Evolutionary conservation across 2,329 filamentous ascomycete species (phyloP), one percentile per base, ranked within the genome.

Genomic region (Thielaviopsis euricoi): DNA sequence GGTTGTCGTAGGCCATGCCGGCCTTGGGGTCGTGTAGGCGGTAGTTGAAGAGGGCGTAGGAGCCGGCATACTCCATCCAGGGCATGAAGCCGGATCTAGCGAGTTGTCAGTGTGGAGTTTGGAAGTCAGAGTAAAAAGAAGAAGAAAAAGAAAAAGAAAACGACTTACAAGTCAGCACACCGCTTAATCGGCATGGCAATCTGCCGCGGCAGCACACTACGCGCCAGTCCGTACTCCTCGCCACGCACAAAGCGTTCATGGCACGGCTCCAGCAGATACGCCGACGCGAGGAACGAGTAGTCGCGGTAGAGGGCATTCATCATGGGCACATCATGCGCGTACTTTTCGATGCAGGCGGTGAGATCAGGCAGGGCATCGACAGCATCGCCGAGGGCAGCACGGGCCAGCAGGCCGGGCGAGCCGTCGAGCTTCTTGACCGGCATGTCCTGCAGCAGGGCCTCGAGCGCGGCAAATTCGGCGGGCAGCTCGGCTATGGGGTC

Each of bases 241-340:
- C 84, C 85, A 69, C 80, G 83, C 61, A 85, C 65, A 65, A 82
- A 83, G 46, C 78, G 79, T 72, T 88, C 78, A 71, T 93, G 90
- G 69, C 90, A 96, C 12, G 90, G 90, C 74, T 96, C 90, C 29
- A 96, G 81, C 29, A 96, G 76, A 68, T 95, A 95, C 0, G 89
- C 87, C 23, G 87, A 94, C 5, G 89, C 86, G 29, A 95, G 73
- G 75, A 95, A 96, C 15, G 86, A 87, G 69, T 95, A 96, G 73
- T 96, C 90, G 21, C 90, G 79, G 70, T 95, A 95, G 53, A 94
- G 73, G 37, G 89, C 89, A 65, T 90, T 93, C 75, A 94, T 82
- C 60, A 88, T 73, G 17, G 85, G 85, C 46, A 91, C 76, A 70
- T 95, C 84, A 61, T 83, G 74, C 64, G 79, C 76, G 64, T 86